phyloP scores from a whole-genome alignment of 768 basidiomycete species.

The Boletus barrowsii region DNA sequence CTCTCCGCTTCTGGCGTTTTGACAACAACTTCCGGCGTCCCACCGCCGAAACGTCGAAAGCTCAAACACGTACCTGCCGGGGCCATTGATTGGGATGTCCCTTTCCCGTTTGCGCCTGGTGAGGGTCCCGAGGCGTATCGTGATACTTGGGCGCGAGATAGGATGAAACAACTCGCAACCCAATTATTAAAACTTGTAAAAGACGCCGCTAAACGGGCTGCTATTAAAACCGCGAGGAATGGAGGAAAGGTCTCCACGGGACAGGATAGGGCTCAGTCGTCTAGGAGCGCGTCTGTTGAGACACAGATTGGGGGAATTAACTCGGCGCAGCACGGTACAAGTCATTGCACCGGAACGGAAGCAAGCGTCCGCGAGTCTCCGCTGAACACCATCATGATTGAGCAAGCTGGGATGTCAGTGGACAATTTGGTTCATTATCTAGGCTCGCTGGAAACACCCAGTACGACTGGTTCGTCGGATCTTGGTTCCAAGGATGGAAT shows the following conservation, averaged over 20 bases:
- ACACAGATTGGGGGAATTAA: background rate
- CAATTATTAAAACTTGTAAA: constrained; percentile 63
- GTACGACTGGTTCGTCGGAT: background rate
- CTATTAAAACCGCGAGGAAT: constrained; percentile 40
- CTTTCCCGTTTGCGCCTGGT: constrained; percentile 69
- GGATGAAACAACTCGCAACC: constrained; percentile 57
- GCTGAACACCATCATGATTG: background rate
- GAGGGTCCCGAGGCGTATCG: constrained; percentile 70
- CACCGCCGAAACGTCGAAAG: constrained; percentile 56
- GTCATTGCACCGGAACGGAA: no score
- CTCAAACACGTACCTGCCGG: constrained; percentile 72
- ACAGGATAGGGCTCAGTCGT: constrained; percentile 35
- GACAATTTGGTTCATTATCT: constrained; percentile 37
- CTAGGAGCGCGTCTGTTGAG: constrained; percentile 24
- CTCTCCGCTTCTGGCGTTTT: background rate
- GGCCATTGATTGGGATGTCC: constrained; percentile 79
- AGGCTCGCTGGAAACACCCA: constrained; percentile 34
- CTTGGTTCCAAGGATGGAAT: constrained; percentile 7
- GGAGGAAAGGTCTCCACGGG: background rate
- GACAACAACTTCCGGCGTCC: background rate
- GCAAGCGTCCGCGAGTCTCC: background rate
- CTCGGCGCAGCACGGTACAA: background rate
- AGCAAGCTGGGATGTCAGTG: background rate
- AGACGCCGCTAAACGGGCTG: constrained; percentile 58
- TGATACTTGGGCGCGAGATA: constrained; percentile 60